phyloP scores from a whole-genome alignment of 495 filamentous ascomycete genomes.

The Elaphomyces granulatus region DNA sequence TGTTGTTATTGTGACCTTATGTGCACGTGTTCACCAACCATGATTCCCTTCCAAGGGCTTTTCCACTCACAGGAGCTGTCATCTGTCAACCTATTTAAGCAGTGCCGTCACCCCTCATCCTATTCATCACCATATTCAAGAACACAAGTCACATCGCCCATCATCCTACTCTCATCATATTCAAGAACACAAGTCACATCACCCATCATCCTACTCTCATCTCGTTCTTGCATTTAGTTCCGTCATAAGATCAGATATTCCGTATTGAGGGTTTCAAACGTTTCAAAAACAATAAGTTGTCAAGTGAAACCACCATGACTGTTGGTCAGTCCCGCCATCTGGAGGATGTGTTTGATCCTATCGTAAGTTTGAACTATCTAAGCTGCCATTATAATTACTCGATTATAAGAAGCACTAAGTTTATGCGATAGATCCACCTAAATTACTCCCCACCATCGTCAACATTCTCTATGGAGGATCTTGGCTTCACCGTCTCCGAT shows the following conservation, averaged over 20 bases:
- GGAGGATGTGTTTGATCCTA: not conserved
- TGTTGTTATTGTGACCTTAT: too few species aligned
- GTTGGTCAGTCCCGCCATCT: not conserved
- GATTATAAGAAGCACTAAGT: too few species aligned
- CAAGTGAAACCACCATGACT: not conserved
- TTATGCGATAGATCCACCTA: not conserved
- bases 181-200: not conserved
- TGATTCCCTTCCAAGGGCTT: too few species aligned
- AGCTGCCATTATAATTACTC: too few species aligned
- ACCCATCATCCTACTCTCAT: not conserved
- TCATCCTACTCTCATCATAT: not conserved
- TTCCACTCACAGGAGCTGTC: too few species aligned
- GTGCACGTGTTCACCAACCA: too few species aligned
- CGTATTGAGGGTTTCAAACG: too few species aligned
- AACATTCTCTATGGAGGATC: not conserved
- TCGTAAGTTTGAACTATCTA: not conserved
- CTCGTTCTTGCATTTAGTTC: not conserved
- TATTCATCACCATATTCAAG: too few species aligned
- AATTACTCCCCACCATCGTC: not conserved
- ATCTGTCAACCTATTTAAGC: too few species aligned
- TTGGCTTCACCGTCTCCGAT: not conserved
- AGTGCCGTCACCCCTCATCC: too few species aligned
- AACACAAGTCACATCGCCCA: not conserved
- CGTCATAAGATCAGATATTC: too few species aligned
- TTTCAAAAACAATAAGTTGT: not conserved